A percentile compares a stretch with the other conserved stretches of the same genome.
phyloP scores from a whole-genome alignment of 2,329 filamentous ascomycete species.

The Fusarium vanettenii region DNA sequence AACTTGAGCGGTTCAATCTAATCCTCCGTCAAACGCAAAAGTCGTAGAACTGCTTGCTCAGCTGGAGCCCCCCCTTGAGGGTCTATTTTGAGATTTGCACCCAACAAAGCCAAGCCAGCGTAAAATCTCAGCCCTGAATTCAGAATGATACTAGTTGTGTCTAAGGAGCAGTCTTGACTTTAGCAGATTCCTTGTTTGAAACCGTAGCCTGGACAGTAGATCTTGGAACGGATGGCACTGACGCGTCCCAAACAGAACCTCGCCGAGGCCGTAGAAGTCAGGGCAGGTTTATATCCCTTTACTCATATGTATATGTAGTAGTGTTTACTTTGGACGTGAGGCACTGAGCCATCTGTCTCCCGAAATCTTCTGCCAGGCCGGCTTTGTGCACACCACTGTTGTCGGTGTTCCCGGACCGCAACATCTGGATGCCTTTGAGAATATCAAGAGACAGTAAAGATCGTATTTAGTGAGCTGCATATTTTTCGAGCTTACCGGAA shows the following conservation, averaged over 20 bases:
- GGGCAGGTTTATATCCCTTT: neutral
- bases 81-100: neutral
- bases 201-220: neutral
- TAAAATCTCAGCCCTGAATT: neutral
- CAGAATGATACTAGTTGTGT: fast-evolving
- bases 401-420: neutral
- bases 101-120: neutral
- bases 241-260: neutral
- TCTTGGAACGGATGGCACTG: neutral
- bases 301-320: neutral
- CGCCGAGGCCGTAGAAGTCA: neutral
- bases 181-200: neutral
- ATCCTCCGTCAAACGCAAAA: neutral
- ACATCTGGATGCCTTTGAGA: neutral
- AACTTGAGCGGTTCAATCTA: neutral
- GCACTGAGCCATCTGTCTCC: neutral
- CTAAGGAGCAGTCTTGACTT: neutral
- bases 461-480: neutral
- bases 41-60: neutral
- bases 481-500: neutral
- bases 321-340: neutral
- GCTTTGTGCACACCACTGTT: neutral
- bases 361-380: neutral
- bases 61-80: neutral
- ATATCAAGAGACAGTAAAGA: neutral